These are phyloP conservation scores for Ophiocordyceps camponoti-leonardi DNA, from an alignment of 2,329 filamentous ascomycete genomes.

Conservation along the genomic window DNA sequence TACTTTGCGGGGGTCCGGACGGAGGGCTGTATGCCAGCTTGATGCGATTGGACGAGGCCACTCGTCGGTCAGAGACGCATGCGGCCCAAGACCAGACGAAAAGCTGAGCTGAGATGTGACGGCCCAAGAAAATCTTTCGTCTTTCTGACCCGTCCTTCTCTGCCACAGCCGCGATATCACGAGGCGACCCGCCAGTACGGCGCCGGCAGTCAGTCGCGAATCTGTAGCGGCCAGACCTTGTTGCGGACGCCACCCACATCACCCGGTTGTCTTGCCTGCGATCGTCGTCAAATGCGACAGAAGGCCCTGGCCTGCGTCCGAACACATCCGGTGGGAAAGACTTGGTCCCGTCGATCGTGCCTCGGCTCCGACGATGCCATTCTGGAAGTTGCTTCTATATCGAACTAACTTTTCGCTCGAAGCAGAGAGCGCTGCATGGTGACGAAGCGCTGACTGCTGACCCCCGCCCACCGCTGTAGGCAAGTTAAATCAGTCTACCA, in stretches of 20 bases:
- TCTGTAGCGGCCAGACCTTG: background rate
- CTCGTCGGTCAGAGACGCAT: background rate
- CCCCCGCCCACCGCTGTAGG: background rate
- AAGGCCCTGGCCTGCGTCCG: background rate
- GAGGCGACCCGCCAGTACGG: background rate
- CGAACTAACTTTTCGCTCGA: background rate
- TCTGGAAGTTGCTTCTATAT: background rate
- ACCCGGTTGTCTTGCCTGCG: background rate
- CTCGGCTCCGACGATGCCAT: background rate
- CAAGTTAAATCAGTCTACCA: background rate
- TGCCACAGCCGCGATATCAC: background rate
- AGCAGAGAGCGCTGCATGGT: background rate
- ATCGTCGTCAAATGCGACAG: background rate
- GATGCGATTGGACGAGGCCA: background rate
- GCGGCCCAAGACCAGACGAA: background rate
- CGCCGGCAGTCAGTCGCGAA: background rate
- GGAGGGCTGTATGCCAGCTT: background rate
- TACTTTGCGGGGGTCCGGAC: background rate
- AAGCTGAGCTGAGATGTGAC: background rate
- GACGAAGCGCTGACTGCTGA: background rate
- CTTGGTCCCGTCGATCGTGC: too few species aligned
- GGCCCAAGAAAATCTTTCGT: background rate
- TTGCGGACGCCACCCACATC: background rate
- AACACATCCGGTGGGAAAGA: too few species aligned
- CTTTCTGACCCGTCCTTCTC: background rate